phyloP scores from a whole-genome alignment of 1,284 basidiomycete species.

The Melampsora americana region DNA sequence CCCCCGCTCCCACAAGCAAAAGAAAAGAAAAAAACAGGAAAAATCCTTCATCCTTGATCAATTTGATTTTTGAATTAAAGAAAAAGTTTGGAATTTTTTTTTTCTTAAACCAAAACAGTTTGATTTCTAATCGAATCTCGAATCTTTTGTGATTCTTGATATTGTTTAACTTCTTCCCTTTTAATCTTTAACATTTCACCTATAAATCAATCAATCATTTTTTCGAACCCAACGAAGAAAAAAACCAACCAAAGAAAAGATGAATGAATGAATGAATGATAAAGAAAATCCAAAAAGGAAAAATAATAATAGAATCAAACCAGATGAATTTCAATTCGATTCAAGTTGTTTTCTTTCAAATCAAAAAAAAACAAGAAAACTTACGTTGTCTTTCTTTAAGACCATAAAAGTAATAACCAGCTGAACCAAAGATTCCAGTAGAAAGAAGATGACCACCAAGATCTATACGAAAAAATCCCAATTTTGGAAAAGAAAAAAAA shows the following conservation, averaged over 20 bases:
- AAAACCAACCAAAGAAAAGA: background rate
- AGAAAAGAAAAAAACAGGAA: no score
- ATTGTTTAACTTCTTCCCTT: constrained; percentile 19
- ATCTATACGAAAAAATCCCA: constrained; percentile 10
- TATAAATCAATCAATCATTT: constrained; percentile 1
- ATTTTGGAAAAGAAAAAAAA: no score
- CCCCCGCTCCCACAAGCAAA: no score
- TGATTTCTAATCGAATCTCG: constrained; percentile 20
- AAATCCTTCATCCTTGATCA: no score
- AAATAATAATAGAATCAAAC: background rate
- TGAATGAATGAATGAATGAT: background rate
- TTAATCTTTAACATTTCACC: constrained; percentile 30
- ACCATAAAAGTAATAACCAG: constrained; percentile 34
- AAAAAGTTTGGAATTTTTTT: no score
- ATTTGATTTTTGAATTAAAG: no score
- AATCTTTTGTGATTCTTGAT: constrained; percentile 35
- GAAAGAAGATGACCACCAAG: constrained; percentile 29
- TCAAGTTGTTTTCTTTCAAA: no score
- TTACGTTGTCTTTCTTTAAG: constrained; percentile 37
- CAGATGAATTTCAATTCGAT: no score
- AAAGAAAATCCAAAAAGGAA: background rate
- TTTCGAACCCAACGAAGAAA: no score
- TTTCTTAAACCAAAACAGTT: background rate
- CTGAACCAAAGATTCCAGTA: constrained; percentile 28
- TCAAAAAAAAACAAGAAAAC: no score